Evolutionary conservation across 768 basidiomycete species (phyloP), one percentile per base, ranked within the genome.

Genomic region (Nevesoporus exiguus): DNA sequence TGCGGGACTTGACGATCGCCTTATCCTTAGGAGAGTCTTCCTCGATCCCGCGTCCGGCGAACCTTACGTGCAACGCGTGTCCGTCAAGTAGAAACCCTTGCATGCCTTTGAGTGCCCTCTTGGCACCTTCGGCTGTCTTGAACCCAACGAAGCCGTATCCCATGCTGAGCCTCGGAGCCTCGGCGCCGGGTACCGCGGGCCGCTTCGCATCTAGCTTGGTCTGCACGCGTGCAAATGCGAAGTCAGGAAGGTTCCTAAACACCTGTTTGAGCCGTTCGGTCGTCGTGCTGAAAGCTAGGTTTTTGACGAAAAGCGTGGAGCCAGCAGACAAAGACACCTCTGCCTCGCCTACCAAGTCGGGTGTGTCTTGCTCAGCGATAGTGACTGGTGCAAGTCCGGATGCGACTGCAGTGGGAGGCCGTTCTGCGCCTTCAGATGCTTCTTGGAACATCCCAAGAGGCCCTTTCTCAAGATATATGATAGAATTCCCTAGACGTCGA

Each of bases 71-170:
- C 41, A 98, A 70, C 22, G 82, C 78, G 64, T 97, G 93, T 0
- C 95, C 93, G 65, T 97, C 96, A 13, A 98, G 77, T 22, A 86
- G 81, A 57, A 88, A 86, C 1, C 88, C 89, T 59, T 93, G 81
- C 73, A 94, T 80, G 46, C 85, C 85, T 64, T 83, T 83, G 63
- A 90, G 58, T 21, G 88, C 96, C 59, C 79, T 82, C 69, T 78
- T 78, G 45, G 96, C 94, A 10, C 77, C 82, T 9, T 90, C 89
- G 0, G 66, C 69, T 25, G 84, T 85, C 66, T 82, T 83, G 76
- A 98, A 98, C 6, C 94, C 95, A 30, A 96, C 80, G 61, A 99
- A 99, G 0, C 96, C 97, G 67, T 95, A 98, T 0, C 96, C 96
- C 92, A 95, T 96, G 67, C 90, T 93, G 47, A 97, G 73, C 46